Percentiles rank a stretch among this genome's conserved stretches.
Evolutionary conservation across 2,329 filamentous ascomycete genomes (phyloP).

Genomic region (Penicillium janthinellum): DNA sequence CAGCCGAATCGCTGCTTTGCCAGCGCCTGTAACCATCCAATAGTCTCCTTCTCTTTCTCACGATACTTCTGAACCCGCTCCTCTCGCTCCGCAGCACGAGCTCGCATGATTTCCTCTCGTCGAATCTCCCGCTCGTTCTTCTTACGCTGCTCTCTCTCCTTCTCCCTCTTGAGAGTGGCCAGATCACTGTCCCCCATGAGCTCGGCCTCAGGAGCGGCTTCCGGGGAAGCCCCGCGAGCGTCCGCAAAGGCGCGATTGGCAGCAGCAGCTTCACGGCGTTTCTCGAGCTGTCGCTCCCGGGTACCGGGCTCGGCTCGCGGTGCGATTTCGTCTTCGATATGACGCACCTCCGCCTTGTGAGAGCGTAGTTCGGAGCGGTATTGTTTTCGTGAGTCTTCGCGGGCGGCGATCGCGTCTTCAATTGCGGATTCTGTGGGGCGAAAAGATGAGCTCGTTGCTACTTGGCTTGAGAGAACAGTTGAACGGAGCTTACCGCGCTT

Average conservation of each 20-base stretch:
- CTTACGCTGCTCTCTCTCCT: conserved; percentile 66
- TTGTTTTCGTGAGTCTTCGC: conserved; percentile 34
- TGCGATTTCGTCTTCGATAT: conserved; percentile 68
- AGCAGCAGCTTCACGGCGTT: conserved; percentile 71
- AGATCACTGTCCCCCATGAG: conserved; percentile 67
- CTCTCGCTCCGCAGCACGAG: conserved; percentile 76
- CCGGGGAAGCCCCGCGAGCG: conserved; percentile 63
- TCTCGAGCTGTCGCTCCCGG: conserved; percentile 82
- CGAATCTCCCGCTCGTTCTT: conserved; percentile 83
- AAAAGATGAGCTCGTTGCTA: not conserved
- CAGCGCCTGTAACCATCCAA: conserved; percentile 76
- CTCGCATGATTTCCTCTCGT: conserved; percentile 76
- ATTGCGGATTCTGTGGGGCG: conserved; percentile 31
- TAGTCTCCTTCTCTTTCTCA: conserved; percentile 79
- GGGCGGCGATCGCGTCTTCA: conserved; percentile 34
- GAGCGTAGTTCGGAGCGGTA: conserved; percentile 56
- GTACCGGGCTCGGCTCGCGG: conserved; percentile 83
- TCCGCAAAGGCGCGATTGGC: conserved; percentile 70
- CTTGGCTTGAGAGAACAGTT: not conserved
- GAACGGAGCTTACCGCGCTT: conserved; percentile 39
- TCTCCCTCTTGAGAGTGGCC: conserved; percentile 66
- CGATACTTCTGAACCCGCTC: conserved; percentile 70
- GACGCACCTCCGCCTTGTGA: conserved; percentile 37
- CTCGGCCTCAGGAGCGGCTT: conserved; percentile 70
- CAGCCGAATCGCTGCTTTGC: conserved; percentile 77